These are phyloP conservation scores for Hygrocybe punicea DNA, from an alignment of 768 basidiomycete species.

Conservation along the genomic window DNA sequence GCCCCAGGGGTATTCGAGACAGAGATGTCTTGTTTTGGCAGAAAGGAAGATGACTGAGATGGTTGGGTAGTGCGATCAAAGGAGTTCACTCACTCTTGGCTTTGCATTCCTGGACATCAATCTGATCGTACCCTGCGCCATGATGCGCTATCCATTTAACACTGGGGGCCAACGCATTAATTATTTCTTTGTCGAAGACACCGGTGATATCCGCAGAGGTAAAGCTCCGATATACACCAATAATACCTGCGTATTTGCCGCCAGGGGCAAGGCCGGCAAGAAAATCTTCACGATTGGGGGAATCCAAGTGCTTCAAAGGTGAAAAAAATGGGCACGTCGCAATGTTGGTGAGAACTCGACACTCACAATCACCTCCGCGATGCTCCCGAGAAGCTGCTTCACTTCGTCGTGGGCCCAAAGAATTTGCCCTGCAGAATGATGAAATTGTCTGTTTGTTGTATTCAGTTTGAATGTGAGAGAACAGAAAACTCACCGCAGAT, in stretches of 20 bases:
- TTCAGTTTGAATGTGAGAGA: background rate
- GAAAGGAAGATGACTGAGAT: background rate
- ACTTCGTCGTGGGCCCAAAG: slow-evolving; percentile 81
- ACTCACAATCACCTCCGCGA: slow-evolving; percentile 77
- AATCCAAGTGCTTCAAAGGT: slow-evolving; percentile 44
- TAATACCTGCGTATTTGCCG: slow-evolving; percentile 68
- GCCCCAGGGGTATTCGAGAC: slow-evolving; percentile 89
- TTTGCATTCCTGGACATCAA: slow-evolving; percentile 73
- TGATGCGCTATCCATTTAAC: slow-evolving; percentile 90
- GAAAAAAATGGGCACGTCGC: background rate
- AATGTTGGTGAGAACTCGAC: background rate
- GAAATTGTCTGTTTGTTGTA: background rate
- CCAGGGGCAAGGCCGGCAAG: slow-evolving; percentile 57
- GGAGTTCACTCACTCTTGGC: slow-evolving; percentile 49
- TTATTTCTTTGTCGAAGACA: slow-evolving; percentile 74
- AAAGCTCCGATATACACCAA: slow-evolving; percentile 80
- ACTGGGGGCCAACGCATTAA: slow-evolving; percentile 59
- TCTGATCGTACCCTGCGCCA: slow-evolving; percentile 89
- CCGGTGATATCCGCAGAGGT: slow-evolving; percentile 63
- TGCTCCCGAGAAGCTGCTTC: slow-evolving; percentile 55
- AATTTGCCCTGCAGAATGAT: slow-evolving; percentile 50
- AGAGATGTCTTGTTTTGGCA: slow-evolving; percentile 51
- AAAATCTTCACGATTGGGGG: slow-evolving; percentile 64
- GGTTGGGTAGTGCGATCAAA: background rate
- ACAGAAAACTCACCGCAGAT: slow-evolving; percentile 43